Evolutionary conservation across 1,284 basidiomycete species (phyloP).

Genomic region (Cutaneotrichosporon cyanovorans): DNA sequence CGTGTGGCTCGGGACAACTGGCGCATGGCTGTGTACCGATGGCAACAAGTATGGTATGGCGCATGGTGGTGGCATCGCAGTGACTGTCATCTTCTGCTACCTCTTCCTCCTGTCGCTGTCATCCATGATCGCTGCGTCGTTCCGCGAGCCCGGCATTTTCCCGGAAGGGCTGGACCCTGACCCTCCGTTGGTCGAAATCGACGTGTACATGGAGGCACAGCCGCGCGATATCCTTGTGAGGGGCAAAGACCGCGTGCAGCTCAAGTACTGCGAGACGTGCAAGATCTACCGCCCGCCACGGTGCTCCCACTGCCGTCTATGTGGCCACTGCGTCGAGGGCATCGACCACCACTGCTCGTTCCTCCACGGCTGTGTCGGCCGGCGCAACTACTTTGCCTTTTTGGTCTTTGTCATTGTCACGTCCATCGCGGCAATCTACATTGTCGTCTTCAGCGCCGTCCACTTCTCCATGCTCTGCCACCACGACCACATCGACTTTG

Average conservation of each 20-base stretch:
- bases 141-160: slow-evolving; percentile 77
- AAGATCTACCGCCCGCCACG: slow-evolving; percentile 80
- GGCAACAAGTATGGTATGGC: slow-evolving; percentile 64
- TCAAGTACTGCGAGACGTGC: slow-evolving; percentile 87
- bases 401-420: slow-evolving; percentile 62
- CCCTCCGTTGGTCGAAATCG: slow-evolving; percentile 56
- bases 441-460: slow-evolving; percentile 71
- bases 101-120: slow-evolving; percentile 31
- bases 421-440: slow-evolving; percentile 62
- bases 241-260: slow-evolving; percentile 72
- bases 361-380: slow-evolving; percentile 87
- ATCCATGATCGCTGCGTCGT: slow-evolving; percentile 52
- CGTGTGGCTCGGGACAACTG: slow-evolving; percentile 74
- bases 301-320: slow-evolving; percentile 88
- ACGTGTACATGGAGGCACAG: slow-evolving; percentile 58
- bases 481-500: slow-evolving; percentile 53
- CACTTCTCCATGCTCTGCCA: slow-evolving; percentile 65
- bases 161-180: slow-evolving; percentile 75
- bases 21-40: slow-evolving; percentile 76
- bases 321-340: slow-evolving; percentile 88
- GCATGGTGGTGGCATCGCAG: slow-evolving; percentile 67
- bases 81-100: slow-evolving; percentile 57
- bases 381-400: slow-evolving; percentile 85
- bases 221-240: slow-evolving; percentile 72
- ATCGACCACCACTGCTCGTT: slow-evolving; percentile 84